Evolutionary conservation across 176 grass and related monocot species (phyloP).

Genomic region (Hordeum vulgare): DNA sequence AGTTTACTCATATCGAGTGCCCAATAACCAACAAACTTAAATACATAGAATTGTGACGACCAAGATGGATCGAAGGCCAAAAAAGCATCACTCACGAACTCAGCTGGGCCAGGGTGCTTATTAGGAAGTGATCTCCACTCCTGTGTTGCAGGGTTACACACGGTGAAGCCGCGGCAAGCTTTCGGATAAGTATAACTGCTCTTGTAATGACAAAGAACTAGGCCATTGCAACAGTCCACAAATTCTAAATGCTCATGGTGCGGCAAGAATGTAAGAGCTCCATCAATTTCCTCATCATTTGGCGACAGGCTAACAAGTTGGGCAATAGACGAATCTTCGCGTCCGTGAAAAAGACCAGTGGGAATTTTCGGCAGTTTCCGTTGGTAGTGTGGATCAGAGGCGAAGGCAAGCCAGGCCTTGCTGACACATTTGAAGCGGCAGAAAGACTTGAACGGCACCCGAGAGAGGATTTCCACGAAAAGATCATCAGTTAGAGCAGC

Average conservation of each 20-base stretch:
- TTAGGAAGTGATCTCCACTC: background rate
- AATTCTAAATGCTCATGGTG: background rate
- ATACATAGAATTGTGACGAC: background rate
- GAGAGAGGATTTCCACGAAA: background rate
- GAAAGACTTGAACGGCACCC: background rate
- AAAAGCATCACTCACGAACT: too few relatives aligned
- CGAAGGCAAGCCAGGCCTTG: background rate
- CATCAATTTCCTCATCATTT: background rate
- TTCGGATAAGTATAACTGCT: background rate
- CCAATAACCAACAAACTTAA: too few relatives aligned
- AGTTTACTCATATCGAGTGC: too few relatives aligned
- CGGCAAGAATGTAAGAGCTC: background rate
- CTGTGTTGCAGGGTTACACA: background rate
- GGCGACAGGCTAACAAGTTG: background rate
- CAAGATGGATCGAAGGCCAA: background rate
- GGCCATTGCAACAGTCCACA: background rate
- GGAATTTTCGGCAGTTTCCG: background rate
- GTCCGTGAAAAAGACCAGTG: background rate
- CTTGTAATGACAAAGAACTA: background rate
- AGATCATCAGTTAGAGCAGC: background rate
- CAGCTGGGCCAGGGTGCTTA: background rate
- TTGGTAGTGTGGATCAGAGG: background rate
- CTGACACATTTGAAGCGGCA: background rate
- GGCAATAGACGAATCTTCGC: background rate
- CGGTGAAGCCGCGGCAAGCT: background rate